Percentiles rank a stretch among this genome's conserved stretches.
These are phyloP conservation scores for Claviceps sp. DNA, from an alignment of 2,329 filamentous ascomycete genomes.

Conservation along the genomic window DNA sequence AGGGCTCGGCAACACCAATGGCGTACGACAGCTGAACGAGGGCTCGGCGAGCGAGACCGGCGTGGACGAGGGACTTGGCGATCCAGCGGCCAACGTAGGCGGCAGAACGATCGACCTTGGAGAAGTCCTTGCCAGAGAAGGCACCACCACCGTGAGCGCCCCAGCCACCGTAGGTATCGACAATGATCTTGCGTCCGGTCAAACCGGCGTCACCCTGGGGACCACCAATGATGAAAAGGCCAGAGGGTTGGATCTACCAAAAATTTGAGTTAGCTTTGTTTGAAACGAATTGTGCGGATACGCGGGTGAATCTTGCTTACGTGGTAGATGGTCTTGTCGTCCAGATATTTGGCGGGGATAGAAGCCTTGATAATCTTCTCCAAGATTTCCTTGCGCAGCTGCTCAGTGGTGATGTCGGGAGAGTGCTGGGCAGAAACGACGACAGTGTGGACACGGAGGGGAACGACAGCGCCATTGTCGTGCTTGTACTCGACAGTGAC, in stretches of 20 bases:
- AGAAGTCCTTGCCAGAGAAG: constrained; percentile 99
- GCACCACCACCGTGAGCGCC: constrained; percentile 99
- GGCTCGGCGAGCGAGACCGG: constrained; percentile 78
- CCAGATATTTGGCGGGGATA: constrained; percentile 84
- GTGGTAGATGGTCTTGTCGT: constrained; percentile 92
- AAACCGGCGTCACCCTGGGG: constrained; percentile 98
- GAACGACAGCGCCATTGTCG: constrained; percentile 85
- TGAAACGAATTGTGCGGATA: too few species aligned
- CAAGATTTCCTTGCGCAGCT: constrained; percentile 85
- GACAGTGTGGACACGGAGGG: constrained; percentile 86
- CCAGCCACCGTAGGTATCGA: constrained; percentile 99
- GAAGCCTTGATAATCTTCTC: constrained; percentile 95
- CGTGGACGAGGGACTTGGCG: constrained; percentile 90
- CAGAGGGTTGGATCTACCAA: constrained; percentile 83
- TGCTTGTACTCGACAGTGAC: constrained; percentile 98
- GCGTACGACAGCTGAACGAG: constrained; percentile 98
- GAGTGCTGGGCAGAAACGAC: constrained; percentile 94
- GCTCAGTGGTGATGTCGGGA: constrained; percentile 75
- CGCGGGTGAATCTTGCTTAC: constrained; percentile 30
- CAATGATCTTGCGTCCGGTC: constrained; percentile 97
- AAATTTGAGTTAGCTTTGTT: background rate
- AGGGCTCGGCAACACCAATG: constrained; percentile 95
- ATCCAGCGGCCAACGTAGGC: constrained; percentile 98
- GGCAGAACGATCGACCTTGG: constrained; percentile 97
- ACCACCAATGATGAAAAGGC: constrained; percentile 97